phyloP scores from a whole-genome alignment of 2,329 filamentous ascomycete genomes.

The Pyricularia pennisetigena region DNA sequence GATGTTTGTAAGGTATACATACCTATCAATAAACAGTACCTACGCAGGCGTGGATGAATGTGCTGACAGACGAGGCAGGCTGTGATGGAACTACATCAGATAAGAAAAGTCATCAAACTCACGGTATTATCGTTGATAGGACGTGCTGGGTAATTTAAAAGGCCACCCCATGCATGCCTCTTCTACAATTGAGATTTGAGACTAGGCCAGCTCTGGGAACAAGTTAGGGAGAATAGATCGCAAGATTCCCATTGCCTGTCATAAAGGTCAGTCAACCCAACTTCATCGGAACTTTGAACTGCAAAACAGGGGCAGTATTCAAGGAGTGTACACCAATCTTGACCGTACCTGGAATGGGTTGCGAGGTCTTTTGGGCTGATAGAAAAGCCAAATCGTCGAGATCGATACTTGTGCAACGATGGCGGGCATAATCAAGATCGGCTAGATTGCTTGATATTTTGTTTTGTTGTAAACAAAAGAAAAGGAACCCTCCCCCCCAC shows the following conservation, averaged over 20 bases:
- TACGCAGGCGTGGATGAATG: not conserved
- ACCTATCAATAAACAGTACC: too few species aligned
- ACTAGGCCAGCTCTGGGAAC: not conserved
- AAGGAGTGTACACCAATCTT: not conserved
- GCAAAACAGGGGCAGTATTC: not conserved
- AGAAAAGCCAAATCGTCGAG: not conserved
- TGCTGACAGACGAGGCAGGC: not conserved
- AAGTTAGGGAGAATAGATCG: not conserved
- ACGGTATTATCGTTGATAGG: not conserved
- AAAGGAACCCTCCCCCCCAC: too few species aligned
- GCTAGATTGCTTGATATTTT: not conserved
- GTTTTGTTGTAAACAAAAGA: too few species aligned
- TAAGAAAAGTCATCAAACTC: not conserved
- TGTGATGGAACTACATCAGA: not conserved
- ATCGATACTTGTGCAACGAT: not conserved
- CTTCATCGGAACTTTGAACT: not conserved
- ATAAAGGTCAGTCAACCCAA: not conserved
- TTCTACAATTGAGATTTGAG: not conserved
- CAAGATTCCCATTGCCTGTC: not conserved
- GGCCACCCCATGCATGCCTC: not conserved
- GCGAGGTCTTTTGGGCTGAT: not conserved
- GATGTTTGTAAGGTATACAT: too few species aligned
- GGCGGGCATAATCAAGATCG: not conserved
- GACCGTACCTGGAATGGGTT: not conserved
- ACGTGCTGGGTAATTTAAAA: not conserved